Conservation (phyloP, 2,329 filamentous ascomycete species). For the Colletotrichum truncatum region DNA sequence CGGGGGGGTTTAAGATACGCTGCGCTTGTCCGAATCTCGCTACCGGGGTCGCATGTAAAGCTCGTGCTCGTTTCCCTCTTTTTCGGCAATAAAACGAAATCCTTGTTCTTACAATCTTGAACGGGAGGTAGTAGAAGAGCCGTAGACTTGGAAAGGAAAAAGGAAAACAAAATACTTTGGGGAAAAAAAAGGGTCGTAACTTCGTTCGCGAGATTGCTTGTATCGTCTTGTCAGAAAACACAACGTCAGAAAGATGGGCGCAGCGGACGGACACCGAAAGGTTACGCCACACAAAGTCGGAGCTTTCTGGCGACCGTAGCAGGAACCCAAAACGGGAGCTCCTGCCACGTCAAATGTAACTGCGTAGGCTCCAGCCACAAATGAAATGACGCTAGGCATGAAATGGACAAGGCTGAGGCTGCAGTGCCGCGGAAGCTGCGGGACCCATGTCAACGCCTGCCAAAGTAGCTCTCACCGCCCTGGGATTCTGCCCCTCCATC, state of each 20-base stretch:
- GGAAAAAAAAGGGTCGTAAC: not conserved
- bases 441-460: not conserved
- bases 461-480: not conserved
- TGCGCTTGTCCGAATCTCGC: constrained; percentile 19
- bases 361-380: not conserved
- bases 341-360: constrained; percentile 4
- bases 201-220: not conserved
- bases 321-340: not conserved
- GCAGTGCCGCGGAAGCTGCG: not conserved
- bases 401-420: constrained; percentile 17
- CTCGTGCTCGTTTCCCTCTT: not conserved
- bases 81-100: constrained; percentile 1
- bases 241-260: not conserved
- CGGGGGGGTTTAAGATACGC: not conserved
- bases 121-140: too few species aligned
- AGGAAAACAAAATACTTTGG: not conserved
- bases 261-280: not conserved
- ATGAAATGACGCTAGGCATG: not conserved
- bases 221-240: too few species aligned
- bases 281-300: not conserved
- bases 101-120: too few species aligned
- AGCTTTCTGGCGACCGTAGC: constrained; percentile 1
- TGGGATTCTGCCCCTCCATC: constrained; percentile 3
- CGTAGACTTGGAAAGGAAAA: not conserved
- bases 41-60: constrained; percentile 23